Evolutionary conservation across 371 early-diverging fungal genomes (phyloP).

Genomic region (Mucor piriformis): DNA sequence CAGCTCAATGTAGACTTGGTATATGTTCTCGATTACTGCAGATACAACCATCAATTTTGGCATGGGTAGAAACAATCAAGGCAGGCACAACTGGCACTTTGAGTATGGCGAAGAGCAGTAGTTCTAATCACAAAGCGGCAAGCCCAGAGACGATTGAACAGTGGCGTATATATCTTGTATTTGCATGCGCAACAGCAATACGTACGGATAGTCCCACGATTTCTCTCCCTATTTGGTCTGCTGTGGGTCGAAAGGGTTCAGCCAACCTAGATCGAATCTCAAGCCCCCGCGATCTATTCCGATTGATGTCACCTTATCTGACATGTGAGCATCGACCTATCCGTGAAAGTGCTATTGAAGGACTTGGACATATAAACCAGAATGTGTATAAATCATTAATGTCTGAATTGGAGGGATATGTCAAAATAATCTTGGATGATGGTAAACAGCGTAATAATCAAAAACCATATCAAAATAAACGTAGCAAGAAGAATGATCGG

Average conservation of each 20-base stretch:
- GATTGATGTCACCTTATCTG: slow-evolving; percentile 66
- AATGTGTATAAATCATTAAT: slow-evolving; percentile 70
- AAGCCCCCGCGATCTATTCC: slow-evolving; percentile 64
- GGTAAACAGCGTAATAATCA: slow-evolving; percentile 57
- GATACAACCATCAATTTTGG: slow-evolving; percentile 62
- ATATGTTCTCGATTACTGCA: slow-evolving; percentile 65
- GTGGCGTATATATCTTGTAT: slow-evolving; percentile 76
- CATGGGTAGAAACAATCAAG: slow-evolving; percentile 56
- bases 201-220: slow-evolving; percentile 33
- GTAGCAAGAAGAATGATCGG: slow-evolving; percentile 71
- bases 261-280: slow-evolving; percentile 55
- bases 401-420: slow-evolving; percentile 67
- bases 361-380: slow-evolving; percentile 72
- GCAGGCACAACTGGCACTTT: slow-evolving; percentile 42
- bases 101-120: slow-evolving; percentile 46
- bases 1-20: slow-evolving; percentile 63
- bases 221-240: slow-evolving; percentile 39
- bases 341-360: slow-evolving; percentile 71
- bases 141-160: slow-evolving; percentile 73
- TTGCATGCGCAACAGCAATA: slow-evolving; percentile 68
- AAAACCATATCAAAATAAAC: slow-evolving; percentile 64
- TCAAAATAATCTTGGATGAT: slow-evolving; percentile 72
- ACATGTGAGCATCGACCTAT: slow-evolving; percentile 74
- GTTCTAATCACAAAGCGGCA: slow-evolving; percentile 42
- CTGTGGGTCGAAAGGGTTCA: slow-evolving; percentile 59